Evolutionary conservation across 2,329 filamentous ascomycete species (phyloP).

Genomic region (Trichoderma atrobrunneum): DNA sequence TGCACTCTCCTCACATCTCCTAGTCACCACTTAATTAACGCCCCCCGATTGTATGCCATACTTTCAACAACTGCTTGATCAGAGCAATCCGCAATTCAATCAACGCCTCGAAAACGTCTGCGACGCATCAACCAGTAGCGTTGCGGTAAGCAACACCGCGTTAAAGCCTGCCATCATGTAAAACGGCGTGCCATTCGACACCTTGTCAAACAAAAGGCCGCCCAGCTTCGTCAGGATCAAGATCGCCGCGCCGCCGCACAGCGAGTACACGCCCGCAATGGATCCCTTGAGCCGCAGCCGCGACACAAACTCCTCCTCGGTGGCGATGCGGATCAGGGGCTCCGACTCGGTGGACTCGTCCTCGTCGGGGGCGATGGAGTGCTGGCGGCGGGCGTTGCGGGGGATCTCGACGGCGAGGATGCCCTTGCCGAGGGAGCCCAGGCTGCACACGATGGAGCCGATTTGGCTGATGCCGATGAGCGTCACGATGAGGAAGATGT

Average conservation of each 20-base stretch:
- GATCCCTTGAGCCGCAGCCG: conserved; percentile 76
- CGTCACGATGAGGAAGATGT: conserved; percentile 72
- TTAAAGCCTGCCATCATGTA: conserved; percentile 95
- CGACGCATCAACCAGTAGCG: conserved; percentile 49
- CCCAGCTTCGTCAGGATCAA: conserved; percentile 88
- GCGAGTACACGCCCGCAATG: conserved; percentile 90
- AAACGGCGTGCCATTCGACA: conserved; percentile 76
- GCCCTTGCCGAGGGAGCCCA: conserved; percentile 81
- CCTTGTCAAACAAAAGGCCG: conserved; percentile 77
- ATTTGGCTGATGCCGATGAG: conserved; percentile 92
- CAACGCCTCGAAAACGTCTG: conserved; percentile 34
- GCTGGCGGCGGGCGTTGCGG: conserved; percentile 25
- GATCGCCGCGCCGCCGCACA: conserved; percentile 87
- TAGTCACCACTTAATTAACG: neutral
- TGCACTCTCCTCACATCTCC: neutral
- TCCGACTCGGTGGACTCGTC: conserved; percentile 43
- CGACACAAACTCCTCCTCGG: conserved; percentile 38
- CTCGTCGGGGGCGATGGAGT: conserved; percentile 35
- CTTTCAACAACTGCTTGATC: neutral
- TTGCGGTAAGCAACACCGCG: conserved; percentile 61
- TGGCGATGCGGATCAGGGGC: conserved; percentile 37
- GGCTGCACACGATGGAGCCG: conserved; percentile 89
- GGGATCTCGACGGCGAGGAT: conserved; percentile 58
- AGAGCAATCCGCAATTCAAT: neutral
- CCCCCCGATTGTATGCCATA: neutral